These are phyloP conservation scores for Physcomitrellopsis africana DNA, from an alignment of 225 moss, liverwort and hornwort species.

Conservation along the genomic window DNA sequence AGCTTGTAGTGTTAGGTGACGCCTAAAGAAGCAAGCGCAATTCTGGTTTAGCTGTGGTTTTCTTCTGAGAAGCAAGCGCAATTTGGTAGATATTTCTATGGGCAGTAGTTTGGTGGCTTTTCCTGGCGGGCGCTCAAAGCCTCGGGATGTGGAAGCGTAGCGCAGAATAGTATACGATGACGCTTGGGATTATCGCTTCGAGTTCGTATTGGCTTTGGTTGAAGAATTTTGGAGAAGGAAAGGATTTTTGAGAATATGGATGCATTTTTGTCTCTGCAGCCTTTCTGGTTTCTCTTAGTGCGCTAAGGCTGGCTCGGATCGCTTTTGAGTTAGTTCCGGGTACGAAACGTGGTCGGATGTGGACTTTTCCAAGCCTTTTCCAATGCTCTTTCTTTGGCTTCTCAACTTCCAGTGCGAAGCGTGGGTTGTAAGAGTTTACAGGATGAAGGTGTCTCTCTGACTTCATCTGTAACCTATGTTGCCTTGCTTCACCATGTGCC, in stretches of 20 bases:
- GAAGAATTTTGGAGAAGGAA: constrained; percentile 31
- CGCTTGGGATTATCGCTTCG: constrained; percentile 26
- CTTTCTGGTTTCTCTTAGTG: not conserved
- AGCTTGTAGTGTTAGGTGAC: too few relatives aligned
- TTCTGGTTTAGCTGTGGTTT: too few relatives aligned
- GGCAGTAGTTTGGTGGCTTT: not conserved
- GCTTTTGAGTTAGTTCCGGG: too few relatives aligned
- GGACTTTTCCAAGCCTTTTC: too few relatives aligned
- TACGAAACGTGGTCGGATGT: too few relatives aligned
- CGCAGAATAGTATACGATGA: constrained; percentile 1
- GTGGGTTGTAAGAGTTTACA: not conserved
- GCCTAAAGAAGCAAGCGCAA: too few relatives aligned
- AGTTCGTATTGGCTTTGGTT: constrained; percentile 14
- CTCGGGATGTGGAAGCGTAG: constrained; percentile 19
- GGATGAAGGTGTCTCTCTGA: not conserved
- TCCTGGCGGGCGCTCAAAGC: constrained; percentile 21
- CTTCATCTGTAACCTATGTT: not conserved
- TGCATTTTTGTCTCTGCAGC: constrained; percentile 24
- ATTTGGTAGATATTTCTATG: not conserved
- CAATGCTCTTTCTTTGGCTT: too few relatives aligned
- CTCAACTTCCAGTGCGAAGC: too few relatives aligned
- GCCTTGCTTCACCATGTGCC: not conserved
- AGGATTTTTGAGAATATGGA: constrained; percentile 26
- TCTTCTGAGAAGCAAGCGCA: too few relatives aligned
- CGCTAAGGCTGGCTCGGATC: too few relatives aligned